Evolutionary conservation across 2,329 filamentous ascomycete species (phyloP).

Genomic region (Hyphodiscus sp.): DNA sequence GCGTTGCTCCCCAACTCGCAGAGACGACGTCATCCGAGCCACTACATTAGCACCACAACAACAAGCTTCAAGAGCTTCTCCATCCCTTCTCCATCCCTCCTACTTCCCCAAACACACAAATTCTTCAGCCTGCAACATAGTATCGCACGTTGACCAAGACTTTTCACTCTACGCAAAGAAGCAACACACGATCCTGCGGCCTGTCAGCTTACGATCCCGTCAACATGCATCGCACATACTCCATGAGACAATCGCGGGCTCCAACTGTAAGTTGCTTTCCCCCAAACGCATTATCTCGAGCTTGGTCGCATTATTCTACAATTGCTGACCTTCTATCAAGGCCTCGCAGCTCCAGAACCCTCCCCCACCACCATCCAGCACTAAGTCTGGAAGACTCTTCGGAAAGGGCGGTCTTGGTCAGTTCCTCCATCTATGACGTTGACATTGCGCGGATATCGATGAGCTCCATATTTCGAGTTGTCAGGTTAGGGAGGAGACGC

Average conservation of each 20-base stretch:
- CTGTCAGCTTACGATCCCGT: background rate
- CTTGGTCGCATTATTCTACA: background rate
- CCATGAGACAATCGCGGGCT: slow-evolving; percentile 94
- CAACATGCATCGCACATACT: slow-evolving; percentile 95
- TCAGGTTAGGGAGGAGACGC: background rate
- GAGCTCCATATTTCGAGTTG: background rate
- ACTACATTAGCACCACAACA: too few species aligned
- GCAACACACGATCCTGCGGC: background rate
- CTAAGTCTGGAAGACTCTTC: slow-evolving; percentile 86
- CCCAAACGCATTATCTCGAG: background rate
- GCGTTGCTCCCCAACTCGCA: too few species aligned
- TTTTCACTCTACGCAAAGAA: background rate
- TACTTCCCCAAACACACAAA: too few species aligned
- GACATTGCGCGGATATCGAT: slow-evolving; percentile 32
- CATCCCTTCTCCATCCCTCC: too few species aligned
- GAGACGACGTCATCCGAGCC: too few species aligned
- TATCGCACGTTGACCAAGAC: background rate
- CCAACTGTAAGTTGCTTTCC: slow-evolving; percentile 66
- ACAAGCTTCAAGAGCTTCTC: too few species aligned
- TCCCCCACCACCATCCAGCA: slow-evolving; percentile 83
- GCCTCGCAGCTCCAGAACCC: slow-evolving; percentile 72
- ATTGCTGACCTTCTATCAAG: slow-evolving; percentile 12
- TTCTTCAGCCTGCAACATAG: too few species aligned
- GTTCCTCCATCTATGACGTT: slow-evolving; percentile 28
- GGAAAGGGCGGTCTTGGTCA: slow-evolving; percentile 77